Evolutionary conservation across 257 asterid species (phyloP), one percentile per base, ranked within the genome.

Genomic region (Ophiorrhiza pumila): DNA sequence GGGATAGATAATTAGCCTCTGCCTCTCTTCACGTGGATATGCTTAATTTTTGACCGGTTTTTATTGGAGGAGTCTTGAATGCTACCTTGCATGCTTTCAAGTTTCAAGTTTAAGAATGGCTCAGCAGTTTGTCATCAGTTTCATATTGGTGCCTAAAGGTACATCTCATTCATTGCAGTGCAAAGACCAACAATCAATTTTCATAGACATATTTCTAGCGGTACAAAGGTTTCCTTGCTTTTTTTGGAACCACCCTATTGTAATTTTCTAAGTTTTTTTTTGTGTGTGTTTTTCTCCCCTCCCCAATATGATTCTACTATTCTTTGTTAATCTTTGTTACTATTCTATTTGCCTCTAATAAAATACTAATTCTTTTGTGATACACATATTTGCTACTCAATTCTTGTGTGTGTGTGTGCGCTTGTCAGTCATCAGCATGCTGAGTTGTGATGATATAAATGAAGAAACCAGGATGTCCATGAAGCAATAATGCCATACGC

Each of bases 11-110:
- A n/a, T 61, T 61, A 9, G 67, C 46, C 67, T 61, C 46, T 22
- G 29, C 25, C 18, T 60, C 42, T 15, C 32, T 68, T 65, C 60
- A 74, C 72, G 60, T 45, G 79, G 79, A 67, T n/a, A n/a, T 68
- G 69, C n/a, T 75, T 68, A 47, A 35, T 31, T 57, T 58, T 57
- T 66, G 61, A 61, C 8, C 55, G 37, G 58, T 73, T 67, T 65
- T 0, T n/a, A 27, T 14, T 39, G 52, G 65, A n/a, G 27, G n/a
- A 31, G 39, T 9, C 35, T 49, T 61, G 11, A 47, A 49, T 35
- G 71, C 71, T 18, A 13, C 37, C 58, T 34, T 58, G 68, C 50
- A n/a, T 60, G 57, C 39, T 45, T 46, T 72, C 67, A 27, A 57
- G 74, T 45, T 46, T 72, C 67, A 27, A 57, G 74, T 45, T 45